phyloP scores from a whole-genome alignment of 139 green algal species.

The Pedinophyceae sp. region DNA sequence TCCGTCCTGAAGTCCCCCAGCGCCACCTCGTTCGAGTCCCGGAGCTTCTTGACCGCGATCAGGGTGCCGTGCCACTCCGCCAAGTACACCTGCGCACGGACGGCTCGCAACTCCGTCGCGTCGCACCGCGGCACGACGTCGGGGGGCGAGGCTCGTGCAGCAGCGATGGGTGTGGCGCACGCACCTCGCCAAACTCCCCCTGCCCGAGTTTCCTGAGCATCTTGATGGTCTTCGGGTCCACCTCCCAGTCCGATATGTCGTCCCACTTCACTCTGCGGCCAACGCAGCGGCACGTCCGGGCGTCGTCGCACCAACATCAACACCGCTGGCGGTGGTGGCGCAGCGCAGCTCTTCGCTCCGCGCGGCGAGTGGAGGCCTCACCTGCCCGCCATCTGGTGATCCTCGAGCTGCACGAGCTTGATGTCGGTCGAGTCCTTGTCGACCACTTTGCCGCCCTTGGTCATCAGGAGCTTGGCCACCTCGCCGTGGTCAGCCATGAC shows the following conservation, averaged over 20 bases:
- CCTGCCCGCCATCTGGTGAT: too few species aligned
- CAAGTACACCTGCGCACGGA: too few species aligned
- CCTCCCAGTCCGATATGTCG: constrained; percentile 80
- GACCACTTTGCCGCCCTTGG: constrained; percentile 35
- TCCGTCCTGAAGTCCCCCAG: constrained; percentile 40
- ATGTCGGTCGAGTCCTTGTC: constrained; percentile 60
- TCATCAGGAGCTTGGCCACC: constrained; percentile 50
- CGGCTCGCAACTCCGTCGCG: too few species aligned
- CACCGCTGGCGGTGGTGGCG: too few species aligned
- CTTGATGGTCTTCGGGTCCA: constrained; percentile 54
- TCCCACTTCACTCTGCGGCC: too few species aligned
- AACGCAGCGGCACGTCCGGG: too few species aligned
- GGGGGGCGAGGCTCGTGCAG: too few species aligned
- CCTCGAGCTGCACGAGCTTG: constrained; percentile 43
- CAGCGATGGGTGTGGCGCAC: too few species aligned
- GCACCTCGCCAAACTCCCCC: constrained; percentile 79
- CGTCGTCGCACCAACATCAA: too few species aligned
- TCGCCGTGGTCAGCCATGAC: constrained; percentile 12
- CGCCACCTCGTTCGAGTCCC: constrained; percentile 63
- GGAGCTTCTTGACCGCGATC: constrained; percentile 76
- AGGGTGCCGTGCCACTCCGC: constrained; percentile 64
- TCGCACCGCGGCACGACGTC: too few species aligned
- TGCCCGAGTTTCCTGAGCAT: constrained; percentile 70
- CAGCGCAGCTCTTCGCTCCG: too few species aligned
- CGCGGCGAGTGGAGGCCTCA: too few species aligned